A percentile compares a stretch with the other conserved stretches of the same genome.
phyloP scores from a whole-genome alignment of 139 green algal species.

The Chlamydomonas incerta region DNA sequence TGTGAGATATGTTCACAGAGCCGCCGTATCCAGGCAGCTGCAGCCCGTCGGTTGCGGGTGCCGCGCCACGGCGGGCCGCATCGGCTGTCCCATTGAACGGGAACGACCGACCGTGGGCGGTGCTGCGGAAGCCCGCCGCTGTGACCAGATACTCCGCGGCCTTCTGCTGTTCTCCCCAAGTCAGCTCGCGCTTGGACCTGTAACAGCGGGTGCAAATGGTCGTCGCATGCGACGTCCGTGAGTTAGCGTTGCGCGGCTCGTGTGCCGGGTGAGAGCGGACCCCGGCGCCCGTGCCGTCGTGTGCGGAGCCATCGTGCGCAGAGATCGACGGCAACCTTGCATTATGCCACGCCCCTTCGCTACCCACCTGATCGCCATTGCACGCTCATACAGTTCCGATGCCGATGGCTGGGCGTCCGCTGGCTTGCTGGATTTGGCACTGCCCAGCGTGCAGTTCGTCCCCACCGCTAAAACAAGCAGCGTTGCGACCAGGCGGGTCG shows the following conservation, averaged over 20 bases:
- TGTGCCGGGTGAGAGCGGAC: too few species aligned
- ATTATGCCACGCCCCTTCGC: not conserved
- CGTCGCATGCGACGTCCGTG: too few species aligned
- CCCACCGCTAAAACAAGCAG: not conserved
- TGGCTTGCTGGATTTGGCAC: not conserved
- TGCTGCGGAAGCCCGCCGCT: slow-evolving; percentile 39
- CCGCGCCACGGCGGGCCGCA: not conserved
- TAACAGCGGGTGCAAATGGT: not conserved
- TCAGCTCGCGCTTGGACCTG: not conserved
- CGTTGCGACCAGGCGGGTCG: not conserved
- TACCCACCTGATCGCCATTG: slow-evolving; percentile 35
- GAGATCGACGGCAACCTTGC: too few species aligned
- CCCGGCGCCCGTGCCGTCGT: too few species aligned
- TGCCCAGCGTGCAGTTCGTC: not conserved
- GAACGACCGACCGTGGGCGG: not conserved
- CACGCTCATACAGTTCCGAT: not conserved
- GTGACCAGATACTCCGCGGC: slow-evolving; percentile 38
- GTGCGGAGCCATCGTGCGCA: too few species aligned
- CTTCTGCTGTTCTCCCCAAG: slow-evolving; percentile 34
- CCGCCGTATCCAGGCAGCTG: not conserved
- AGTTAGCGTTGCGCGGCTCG: too few species aligned
- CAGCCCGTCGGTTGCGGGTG: not conserved
- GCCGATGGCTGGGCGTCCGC: too few species aligned
- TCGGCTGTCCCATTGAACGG: slow-evolving; percentile 15
- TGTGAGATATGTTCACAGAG: not conserved